Percentiles rank a stretch among this genome's conserved stretches.
These are phyloP conservation scores for Botryotinia globosa DNA, from an alignment of 2,329 filamentous ascomycete genomes.

Conservation along the genomic window DNA sequence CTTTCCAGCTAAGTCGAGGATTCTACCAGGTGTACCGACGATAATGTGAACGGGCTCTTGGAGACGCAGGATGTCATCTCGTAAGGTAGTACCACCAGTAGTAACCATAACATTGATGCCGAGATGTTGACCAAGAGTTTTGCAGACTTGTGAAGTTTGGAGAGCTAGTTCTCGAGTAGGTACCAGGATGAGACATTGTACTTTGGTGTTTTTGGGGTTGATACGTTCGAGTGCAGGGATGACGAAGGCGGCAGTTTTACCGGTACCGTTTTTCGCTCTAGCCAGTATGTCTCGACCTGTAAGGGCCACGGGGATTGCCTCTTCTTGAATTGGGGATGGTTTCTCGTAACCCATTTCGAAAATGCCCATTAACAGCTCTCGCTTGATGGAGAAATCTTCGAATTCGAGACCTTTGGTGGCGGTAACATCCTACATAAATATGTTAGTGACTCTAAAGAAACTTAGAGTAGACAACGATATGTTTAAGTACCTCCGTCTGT, in stretches of 20 bases:
- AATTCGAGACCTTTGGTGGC: constrained; percentile 97
- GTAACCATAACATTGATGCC: constrained; percentile 99
- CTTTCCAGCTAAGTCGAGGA: constrained; percentile 93
- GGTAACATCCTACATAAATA: constrained; percentile 75
- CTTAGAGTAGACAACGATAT: not conserved
- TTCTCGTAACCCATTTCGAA: constrained; percentile 99
- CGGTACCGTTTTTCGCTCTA: constrained; percentile 96
- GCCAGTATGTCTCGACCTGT: constrained; percentile 94
- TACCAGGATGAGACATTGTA: constrained; percentile 92
- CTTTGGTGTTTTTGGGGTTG: constrained; percentile 94
- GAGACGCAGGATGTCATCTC: constrained; percentile 94
- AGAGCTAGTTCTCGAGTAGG: constrained; percentile 95
- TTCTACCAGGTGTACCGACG: constrained; percentile 93
- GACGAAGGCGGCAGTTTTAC: constrained; percentile 97
- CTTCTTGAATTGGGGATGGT: constrained; percentile 98
- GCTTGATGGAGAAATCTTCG: constrained; percentile 93
- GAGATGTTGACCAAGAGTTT: constrained; percentile 94
- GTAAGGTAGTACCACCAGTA: constrained; percentile 89
- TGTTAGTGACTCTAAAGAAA: constrained; percentile 22
- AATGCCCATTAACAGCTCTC: constrained; percentile 96
- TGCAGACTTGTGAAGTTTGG: constrained; percentile 98
- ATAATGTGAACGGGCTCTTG: constrained; percentile 95
- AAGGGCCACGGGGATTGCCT: constrained; percentile 93
- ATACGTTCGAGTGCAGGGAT: constrained; percentile 94
- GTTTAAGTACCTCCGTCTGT: constrained; percentile 67